Percentiles rank a stretch among this genome's conserved stretches.
These are phyloP conservation scores for Tylopilus sp. DNA, from an alignment of 768 basidiomycete species.

Conservation along the genomic window DNA sequence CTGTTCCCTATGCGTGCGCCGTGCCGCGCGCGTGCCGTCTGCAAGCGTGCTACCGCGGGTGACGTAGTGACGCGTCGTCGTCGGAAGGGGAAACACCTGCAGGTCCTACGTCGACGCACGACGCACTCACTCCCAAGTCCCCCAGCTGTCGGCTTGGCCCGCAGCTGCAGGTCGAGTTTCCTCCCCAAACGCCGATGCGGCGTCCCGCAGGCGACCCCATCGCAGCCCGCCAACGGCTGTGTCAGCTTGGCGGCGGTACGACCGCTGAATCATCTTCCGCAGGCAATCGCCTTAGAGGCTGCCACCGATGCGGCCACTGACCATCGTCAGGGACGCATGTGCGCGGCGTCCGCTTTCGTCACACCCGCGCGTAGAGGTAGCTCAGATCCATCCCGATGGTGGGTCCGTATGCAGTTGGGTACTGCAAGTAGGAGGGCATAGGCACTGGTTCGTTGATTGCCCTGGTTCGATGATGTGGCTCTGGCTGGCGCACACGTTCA, in stretches of 20 bases:
- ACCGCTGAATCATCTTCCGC: slow-evolving; percentile 5
- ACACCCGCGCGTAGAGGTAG: too few species aligned
- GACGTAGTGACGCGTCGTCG: background rate
- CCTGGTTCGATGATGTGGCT: background rate
- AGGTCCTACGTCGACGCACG: background rate
- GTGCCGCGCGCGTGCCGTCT: background rate
- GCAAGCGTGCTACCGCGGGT: background rate
- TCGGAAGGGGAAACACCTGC: background rate
- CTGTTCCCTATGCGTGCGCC: background rate
- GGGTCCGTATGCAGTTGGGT: background rate
- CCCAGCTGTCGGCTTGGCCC: too few species aligned
- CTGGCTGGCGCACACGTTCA: slow-evolving; percentile 4
- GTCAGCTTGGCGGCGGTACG: slow-evolving; percentile 8
- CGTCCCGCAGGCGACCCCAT: background rate
- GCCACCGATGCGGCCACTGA: too few species aligned
- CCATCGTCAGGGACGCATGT: background rate
- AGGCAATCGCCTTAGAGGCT: slow-evolving; percentile 10
- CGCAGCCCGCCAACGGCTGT: too few species aligned
- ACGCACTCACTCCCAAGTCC: too few species aligned
- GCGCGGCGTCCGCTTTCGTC: slow-evolving; percentile 7
- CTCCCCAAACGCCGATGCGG: background rate
- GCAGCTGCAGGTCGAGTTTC: too few species aligned
- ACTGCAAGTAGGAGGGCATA: background rate
- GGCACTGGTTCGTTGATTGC: slow-evolving; percentile 11
- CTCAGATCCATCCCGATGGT: slow-evolving; percentile 20